Evolutionary conservation across 2,329 filamentous ascomycete species (phyloP).

Genomic region (Mycogone perniciosa): DNA sequence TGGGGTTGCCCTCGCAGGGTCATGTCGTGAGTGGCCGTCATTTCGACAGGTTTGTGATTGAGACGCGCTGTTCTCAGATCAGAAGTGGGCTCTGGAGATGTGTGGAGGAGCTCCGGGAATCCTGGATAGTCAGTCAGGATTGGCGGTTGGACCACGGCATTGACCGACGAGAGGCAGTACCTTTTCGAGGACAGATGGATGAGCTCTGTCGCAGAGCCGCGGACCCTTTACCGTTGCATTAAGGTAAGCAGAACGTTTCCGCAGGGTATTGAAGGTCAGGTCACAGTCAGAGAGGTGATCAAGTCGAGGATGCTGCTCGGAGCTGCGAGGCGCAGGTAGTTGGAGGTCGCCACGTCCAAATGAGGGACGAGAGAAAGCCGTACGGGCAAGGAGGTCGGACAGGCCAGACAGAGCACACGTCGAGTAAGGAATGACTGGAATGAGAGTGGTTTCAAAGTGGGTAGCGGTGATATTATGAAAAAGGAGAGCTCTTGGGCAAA

Average conservation of each 20-base stretch:
- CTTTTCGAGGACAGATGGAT: slow-evolving; percentile 19
- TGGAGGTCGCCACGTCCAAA: slow-evolving; percentile 7
- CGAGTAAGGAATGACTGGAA: slow-evolving; percentile 33
- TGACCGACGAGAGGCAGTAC: slow-evolving; percentile 18
- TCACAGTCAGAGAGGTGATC: neutral
- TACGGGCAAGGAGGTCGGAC: slow-evolving; percentile 8
- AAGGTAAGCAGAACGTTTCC: slow-evolving; percentile 19
- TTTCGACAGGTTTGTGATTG: slow-evolving; percentile 25
- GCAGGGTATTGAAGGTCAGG: neutral
- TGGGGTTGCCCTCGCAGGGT: slow-evolving; percentile 61
- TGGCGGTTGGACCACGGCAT: slow-evolving; percentile 9
- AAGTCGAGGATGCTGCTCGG: neutral
- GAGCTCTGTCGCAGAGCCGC: slow-evolving; percentile 33
- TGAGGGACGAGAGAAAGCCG: slow-evolving; percentile 11
- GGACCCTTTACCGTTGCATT: slow-evolving; percentile 30
- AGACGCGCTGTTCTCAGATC: slow-evolving; percentile 6
- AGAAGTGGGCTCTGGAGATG: neutral
- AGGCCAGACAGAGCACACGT: slow-evolving; percentile 15
- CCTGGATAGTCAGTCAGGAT: neutral
- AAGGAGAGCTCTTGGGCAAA: slow-evolving; percentile 27
- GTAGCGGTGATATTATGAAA: slow-evolving; percentile 32
- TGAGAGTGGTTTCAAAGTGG: slow-evolving; percentile 33
- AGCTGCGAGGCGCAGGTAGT: neutral
- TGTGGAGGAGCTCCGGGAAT: slow-evolving; percentile 1
- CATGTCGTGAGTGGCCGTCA: slow-evolving; percentile 72